Conservation (phyloP, 2,329 filamentous ascomycete species). For the Colletotrichum brevisporum region DNA sequence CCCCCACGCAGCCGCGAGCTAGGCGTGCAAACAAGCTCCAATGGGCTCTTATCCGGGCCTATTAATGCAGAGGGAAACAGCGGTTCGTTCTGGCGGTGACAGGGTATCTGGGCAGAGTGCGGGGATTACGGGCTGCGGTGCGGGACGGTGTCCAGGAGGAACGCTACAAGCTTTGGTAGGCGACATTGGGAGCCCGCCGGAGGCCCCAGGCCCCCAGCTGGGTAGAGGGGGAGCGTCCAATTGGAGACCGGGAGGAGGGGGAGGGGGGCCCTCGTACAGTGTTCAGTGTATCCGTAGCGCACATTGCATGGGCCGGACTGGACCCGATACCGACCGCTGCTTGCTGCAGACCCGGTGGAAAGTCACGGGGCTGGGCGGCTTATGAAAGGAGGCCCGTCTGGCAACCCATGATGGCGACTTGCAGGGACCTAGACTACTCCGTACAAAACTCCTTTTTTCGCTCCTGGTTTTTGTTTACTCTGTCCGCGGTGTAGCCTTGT, state of each 20-base stretch:
- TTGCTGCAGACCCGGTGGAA: constrained; percentile 31
- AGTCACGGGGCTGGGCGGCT: constrained; percentile 41
- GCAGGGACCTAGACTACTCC: constrained; percentile 34
- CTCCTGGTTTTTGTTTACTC: neutral
- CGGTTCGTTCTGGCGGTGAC: constrained; percentile 41
- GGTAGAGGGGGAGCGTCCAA: constrained; percentile 16
- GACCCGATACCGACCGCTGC: constrained; percentile 22
- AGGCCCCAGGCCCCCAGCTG: constrained; percentile 14
- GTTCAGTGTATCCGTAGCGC: neutral
- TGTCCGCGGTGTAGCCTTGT: constrained; percentile 20
- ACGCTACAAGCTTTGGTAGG: constrained; percentile 33
- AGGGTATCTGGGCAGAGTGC: constrained; percentile 33
- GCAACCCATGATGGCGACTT: constrained; percentile 30
- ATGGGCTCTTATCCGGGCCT: constrained; percentile 30
- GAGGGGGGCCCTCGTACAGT: neutral
- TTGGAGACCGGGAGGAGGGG: constrained; percentile 12
- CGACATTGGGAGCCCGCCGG: constrained; percentile 28
- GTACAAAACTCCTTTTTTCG: constrained; percentile 1
- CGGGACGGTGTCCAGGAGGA: constrained; percentile 17
- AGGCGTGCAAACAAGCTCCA: constrained; percentile 37
- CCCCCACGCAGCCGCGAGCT: constrained; percentile 25
- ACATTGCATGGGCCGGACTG: constrained; percentile 35
- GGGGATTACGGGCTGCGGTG: constrained; percentile 29
- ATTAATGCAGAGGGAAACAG: constrained; percentile 33
- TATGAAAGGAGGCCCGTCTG: constrained; percentile 40